phyloP scores from a whole-genome alignment of 2,329 filamentous ascomycete genomes.

The Fusarium keratoplasticum region DNA sequence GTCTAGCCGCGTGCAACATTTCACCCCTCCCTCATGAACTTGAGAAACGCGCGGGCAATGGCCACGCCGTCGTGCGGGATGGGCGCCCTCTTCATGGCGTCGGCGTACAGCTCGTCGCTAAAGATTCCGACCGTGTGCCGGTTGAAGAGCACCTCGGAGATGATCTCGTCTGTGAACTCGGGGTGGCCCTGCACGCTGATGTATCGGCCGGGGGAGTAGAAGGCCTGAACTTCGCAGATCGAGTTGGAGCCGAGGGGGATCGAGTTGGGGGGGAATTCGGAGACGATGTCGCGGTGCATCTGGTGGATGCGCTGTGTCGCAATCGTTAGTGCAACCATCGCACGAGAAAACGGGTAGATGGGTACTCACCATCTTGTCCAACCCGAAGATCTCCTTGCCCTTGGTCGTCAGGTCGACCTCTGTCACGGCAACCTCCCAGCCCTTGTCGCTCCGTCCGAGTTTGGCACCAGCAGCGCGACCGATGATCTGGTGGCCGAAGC shows the following conservation, averaged over 20 bases:
- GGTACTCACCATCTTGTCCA: conserved; percentile 48
- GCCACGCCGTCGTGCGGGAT: conserved; percentile 82
- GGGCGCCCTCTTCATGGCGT: conserved; percentile 74
- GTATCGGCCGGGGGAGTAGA: conserved; percentile 54
- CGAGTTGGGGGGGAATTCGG: conserved; percentile 52
- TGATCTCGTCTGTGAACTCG: conserved; percentile 56
- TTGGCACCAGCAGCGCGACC: conserved; percentile 55
- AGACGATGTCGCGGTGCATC: conserved; percentile 61
- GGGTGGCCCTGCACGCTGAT: conserved; percentile 62
- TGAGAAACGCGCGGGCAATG: conserved; percentile 79
- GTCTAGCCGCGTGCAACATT: neutral
- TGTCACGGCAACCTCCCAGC: conserved; percentile 60
- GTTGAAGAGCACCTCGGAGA: conserved; percentile 54
- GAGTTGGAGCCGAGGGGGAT: conserved; percentile 55
- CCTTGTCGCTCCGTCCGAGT: conserved; percentile 52
- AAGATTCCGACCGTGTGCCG: conserved; percentile 77
- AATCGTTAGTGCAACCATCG: conserved; percentile 66
- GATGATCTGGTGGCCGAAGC: conserved; percentile 63
- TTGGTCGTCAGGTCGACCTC: conserved; percentile 53
- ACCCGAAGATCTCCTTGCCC: conserved; percentile 54
- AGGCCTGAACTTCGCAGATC: conserved; percentile 56
- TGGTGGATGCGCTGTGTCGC: conserved; percentile 54
- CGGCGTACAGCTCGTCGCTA: conserved; percentile 73
- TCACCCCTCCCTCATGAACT: conserved; percentile 74
- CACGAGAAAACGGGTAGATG: conserved; percentile 69